Evolutionary conservation across 495 filamentous ascomycete genomes (phyloP).

Genomic region (Mycothermus thermophilus): DNA sequence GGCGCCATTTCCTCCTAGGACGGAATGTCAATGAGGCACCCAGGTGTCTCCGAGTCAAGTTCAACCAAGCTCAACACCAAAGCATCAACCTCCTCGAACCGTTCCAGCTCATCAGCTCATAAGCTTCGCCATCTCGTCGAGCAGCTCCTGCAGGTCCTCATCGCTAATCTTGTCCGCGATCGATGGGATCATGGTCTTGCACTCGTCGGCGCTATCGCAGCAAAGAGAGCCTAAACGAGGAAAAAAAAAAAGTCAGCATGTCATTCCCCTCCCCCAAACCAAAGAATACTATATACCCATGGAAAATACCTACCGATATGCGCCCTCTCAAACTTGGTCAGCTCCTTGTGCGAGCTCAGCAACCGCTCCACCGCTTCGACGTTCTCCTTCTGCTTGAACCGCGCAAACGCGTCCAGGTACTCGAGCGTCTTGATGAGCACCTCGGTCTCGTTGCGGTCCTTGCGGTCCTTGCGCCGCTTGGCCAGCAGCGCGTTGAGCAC

Average conservation of each 20-base stretch:
- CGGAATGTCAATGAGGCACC: no score
- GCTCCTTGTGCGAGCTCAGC: constrained; percentile 56
- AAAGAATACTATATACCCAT: constrained; percentile 1
- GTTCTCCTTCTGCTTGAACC: constrained; percentile 88
- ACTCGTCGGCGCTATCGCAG: constrained; percentile 85
- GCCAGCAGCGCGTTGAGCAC: constrained; percentile 78
- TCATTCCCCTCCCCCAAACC: no score
- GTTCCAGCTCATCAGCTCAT: constrained; percentile 12
- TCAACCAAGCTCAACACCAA: no score
- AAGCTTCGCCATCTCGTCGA: constrained; percentile 81
- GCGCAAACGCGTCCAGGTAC: constrained; percentile 84
- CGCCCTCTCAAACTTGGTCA: constrained; percentile 83
- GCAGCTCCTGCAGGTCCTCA: constrained; percentile 67
- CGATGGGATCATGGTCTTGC: constrained; percentile 89
- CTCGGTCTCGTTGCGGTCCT: constrained; percentile 55
- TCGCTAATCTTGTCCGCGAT: constrained; percentile 78
- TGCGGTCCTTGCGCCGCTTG: constrained; percentile 50
- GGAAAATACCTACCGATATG: constrained; percentile 60
- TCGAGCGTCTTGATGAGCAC: constrained; percentile 72
- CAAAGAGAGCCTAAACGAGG: constrained; percentile 59
- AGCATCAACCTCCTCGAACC: no score
- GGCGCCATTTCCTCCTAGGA: no score
- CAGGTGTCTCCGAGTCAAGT: no score
- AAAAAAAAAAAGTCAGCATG: constrained; percentile 1
- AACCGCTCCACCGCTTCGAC: constrained; percentile 83